Percentiles rank a stretch among this genome's conserved stretches.
Evolutionary conservation across 768 basidiomycete species (phyloP).

Genomic region (Tylopilus balloui): DNA sequence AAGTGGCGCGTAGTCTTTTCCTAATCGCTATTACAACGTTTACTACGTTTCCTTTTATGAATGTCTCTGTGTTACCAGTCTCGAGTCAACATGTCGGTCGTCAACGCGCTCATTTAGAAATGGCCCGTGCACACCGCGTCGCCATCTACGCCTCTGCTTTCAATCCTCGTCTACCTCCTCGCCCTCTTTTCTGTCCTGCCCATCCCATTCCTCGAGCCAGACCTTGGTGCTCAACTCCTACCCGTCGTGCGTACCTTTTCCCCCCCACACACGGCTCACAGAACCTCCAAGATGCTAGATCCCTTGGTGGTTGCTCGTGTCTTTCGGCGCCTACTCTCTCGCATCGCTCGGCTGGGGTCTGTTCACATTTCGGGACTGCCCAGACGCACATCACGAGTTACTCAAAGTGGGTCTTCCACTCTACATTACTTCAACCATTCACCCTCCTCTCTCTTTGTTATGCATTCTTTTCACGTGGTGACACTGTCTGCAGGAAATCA

Average conservation of each 20-base stretch:
- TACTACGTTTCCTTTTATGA: too few species aligned
- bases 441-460: neutral
- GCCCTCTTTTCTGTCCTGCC: constrained; percentile 13
- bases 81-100: too few species aligned
- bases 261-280: neutral
- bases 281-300: constrained; percentile 24
- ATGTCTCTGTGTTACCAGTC: too few species aligned
- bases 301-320: constrained; percentile 79
- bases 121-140: constrained; percentile 62
- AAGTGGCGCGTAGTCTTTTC: too few species aligned
- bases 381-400: constrained; percentile 72
- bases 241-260: constrained; percentile 11
- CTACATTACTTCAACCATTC: too few species aligned
- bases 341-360: constrained; percentile 74
- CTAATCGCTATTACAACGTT: too few species aligned
- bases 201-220: constrained; percentile 12
- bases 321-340: constrained; percentile 76
- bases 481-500: constrained; percentile 54
- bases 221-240: constrained; percentile 3
- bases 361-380: constrained; percentile 70
- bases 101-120: constrained; percentile 27
- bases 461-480: neutral
- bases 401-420: constrained; percentile 42
- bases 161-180: constrained; percentile 41
- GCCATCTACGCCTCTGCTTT: constrained; percentile 41